These are phyloP conservation scores for Dendrocalamus latiflorus DNA, from an alignment of 202 grass and related monocot genomes.

Conservation along the genomic window DNA sequence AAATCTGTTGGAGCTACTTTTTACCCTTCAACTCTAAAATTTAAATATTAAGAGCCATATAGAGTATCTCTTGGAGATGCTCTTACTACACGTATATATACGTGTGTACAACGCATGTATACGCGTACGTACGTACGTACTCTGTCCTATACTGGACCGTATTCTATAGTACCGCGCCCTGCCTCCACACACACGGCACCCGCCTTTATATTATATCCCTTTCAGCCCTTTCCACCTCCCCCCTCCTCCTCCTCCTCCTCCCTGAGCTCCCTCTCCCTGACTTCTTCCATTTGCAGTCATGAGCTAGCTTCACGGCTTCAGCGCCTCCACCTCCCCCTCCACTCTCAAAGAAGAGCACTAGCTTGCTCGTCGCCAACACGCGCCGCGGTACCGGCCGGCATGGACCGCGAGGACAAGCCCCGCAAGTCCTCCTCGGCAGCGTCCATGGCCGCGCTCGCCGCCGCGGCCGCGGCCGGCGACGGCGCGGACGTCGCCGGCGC, in stretches of 20 bases:
- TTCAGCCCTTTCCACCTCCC: conserved; percentile 10
- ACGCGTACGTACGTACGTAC: background rate
- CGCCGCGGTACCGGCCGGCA: background rate
- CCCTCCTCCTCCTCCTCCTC: background rate
- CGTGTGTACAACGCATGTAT: too few species aligned
- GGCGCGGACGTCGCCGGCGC: too few species aligned
- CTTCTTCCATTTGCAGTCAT: conserved; percentile 8
- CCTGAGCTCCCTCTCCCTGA: too few species aligned
- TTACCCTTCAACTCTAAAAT: too few species aligned
- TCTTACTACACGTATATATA: background rate
- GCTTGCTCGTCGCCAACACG: background rate
- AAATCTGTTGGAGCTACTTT: too few species aligned
- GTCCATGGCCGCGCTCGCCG: conserved; percentile 36
- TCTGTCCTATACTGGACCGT: background rate
- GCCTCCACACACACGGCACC: conserved; percentile 51
- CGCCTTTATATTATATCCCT: conserved; percentile 51
- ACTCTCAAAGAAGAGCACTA: background rate
- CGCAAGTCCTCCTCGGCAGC: conserved; percentile 11
- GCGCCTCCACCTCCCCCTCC: background rate
- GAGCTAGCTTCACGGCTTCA: conserved; percentile 27
- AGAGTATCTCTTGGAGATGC: too few species aligned
- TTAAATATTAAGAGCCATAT: too few species aligned
- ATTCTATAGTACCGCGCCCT: conserved; percentile 2
- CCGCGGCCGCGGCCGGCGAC: conserved; percentile 17
- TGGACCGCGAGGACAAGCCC: conserved; percentile 48